These are phyloP conservation scores for Camellia granthamiana DNA, from an alignment of 148 eudicot genomes.

Conservation along the genomic window DNA sequence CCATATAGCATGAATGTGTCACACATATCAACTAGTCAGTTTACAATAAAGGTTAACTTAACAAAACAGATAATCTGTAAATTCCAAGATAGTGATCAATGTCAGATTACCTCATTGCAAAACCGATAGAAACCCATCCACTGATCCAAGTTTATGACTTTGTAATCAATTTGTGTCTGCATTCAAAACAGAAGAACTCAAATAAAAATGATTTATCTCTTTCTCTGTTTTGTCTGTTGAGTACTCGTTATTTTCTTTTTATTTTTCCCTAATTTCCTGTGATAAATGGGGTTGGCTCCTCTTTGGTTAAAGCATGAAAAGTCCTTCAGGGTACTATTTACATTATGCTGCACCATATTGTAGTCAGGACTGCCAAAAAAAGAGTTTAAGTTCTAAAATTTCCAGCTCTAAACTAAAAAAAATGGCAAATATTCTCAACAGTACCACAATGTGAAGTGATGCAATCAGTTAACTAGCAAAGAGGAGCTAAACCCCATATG, in stretches of 20 bases:
- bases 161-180: slow-evolving; percentile 84
- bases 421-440: background rate
- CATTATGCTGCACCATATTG: background rate
- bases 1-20: background rate
- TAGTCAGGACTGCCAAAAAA: background rate
- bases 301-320: too few species aligned
- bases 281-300: too few species aligned
- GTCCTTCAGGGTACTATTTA: background rate
- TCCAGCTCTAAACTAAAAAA: background rate
- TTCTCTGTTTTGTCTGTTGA: too few species aligned
- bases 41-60: background rate
- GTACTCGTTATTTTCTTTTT: too few species aligned
- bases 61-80: background rate
- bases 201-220: background rate
- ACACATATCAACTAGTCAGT: background rate
- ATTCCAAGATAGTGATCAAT: background rate
- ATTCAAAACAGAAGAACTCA: slow-evolving; percentile 10
- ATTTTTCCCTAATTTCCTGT: too few species aligned
- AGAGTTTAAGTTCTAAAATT: background rate
- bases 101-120: slow-evolving; percentile 66
- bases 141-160: slow-evolving; percentile 94
- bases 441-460: background rate
- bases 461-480: background rate
- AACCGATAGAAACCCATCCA: slow-evolving; percentile 96
- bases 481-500: background rate